phyloP scores from a whole-genome alignment of 441 rosid genomes.

The Brassica balearica region DNA sequence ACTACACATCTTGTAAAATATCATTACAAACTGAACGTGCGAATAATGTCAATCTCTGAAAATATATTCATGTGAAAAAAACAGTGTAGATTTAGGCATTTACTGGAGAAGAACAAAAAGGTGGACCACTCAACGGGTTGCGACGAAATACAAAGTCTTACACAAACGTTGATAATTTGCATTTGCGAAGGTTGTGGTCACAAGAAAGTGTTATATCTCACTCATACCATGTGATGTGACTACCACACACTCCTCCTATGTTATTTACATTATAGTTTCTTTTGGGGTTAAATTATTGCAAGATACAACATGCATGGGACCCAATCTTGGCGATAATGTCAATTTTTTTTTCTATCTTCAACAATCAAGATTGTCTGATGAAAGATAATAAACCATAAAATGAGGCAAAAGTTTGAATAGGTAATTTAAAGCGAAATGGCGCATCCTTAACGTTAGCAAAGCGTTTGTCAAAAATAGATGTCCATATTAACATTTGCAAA shows the following conservation, averaged over 20 bases:
- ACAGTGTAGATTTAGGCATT: conserved; percentile 8
- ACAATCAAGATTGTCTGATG: no score
- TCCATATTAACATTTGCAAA: no score
- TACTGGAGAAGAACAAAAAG: conserved; percentile 18
- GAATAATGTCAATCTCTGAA: neutral
- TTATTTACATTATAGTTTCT: neutral
- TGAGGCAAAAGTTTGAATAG: no score
- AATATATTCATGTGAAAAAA: neutral
- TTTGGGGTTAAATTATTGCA: neutral
- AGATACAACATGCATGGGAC: no score
- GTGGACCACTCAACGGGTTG: conserved; percentile 29
- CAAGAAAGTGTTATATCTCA: neutral
- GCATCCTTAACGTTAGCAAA: no score
- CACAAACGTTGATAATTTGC: conserved; percentile 12
- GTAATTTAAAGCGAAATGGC: no score
- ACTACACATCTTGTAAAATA: no score
- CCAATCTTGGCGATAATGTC: no score
- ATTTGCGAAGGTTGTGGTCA: conserved; percentile 37
- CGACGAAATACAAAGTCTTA: conserved; percentile 26
- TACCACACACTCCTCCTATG: neutral
- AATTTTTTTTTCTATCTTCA: no score
- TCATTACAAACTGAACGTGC: neutral
- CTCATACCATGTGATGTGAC: neutral
- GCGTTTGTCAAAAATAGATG: no score
- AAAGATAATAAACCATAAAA: no score